Evolutionary conservation across 148 eudicot species (phyloP), one percentile per base, ranked within the genome.

Genomic region (Chenopodium album): DNA sequence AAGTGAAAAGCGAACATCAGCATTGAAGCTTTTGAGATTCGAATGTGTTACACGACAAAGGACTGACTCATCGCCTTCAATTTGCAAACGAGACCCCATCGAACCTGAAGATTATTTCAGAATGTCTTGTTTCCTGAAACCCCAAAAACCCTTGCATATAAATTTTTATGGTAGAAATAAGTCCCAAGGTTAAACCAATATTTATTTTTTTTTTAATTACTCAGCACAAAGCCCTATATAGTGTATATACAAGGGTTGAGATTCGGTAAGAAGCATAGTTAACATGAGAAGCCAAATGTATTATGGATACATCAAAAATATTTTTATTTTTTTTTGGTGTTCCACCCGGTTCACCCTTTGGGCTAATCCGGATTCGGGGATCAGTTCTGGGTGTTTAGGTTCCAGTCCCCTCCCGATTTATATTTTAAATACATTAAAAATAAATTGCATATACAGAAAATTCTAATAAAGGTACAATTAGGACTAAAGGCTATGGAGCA

Each of bases 1-100:
- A 82, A 91, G 92, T 34, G 95, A 89, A 82, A 96, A 89, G 32
- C 97, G 92, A 83, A 89, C 79, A 82, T 96, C 97, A 52, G 95
- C 82, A 64, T 90, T 86, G 80, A 96, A 96, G 78, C 89, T 88
- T 87, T 91, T 92, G 75, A 95, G 84, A 80, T 95, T 95, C 63
- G 98, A 93, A 86, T 95, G 99, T 26, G 99, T 92, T 9, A 93
- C 82, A 10, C 85, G 87, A 73, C 94, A 77, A 28, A 89, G 81
- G 69, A 95, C 97, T 3, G 92, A 91, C 31, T 93, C 99, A 56
- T 91, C 98, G 76, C 91, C 92, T 41, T 87, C 85, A 78, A 92
- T 75, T 79, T 92, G 98, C 87, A 94, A 85, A 71, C 76, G 84
- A 41, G 90, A 87, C 4, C 87, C 89, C 94, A 92, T 94, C 75